These are phyloP conservation scores for Ceratobasidium sp. DNA, from an alignment of 1,284 basidiomycete species.

Conservation along the genomic window DNA sequence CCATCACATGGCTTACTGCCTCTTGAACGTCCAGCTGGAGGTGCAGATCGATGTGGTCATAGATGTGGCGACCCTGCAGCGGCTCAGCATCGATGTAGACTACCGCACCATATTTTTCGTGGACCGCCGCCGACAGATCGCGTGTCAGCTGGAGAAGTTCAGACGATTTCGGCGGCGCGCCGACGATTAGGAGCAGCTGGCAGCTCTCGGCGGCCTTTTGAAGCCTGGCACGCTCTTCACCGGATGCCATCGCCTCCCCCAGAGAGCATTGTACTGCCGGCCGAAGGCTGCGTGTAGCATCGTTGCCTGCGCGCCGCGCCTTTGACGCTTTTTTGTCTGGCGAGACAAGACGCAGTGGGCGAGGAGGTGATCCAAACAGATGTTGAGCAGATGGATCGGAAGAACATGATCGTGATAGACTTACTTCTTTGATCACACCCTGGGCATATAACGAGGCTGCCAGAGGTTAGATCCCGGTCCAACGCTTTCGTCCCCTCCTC, in stretches of 20 bases:
- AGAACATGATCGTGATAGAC: neutral
- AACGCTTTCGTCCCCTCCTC: neutral
- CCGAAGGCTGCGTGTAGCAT: neutral
- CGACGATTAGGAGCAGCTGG: conserved; percentile 31
- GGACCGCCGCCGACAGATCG: neutral
- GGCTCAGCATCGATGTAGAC: neutral
- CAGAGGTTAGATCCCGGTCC: neutral
- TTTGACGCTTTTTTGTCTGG: conserved; percentile 8
- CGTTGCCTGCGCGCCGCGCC: neutral
- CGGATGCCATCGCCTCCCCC: neutral
- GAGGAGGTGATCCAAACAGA: neutral
- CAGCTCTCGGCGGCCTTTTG: neutral
- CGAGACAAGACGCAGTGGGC: neutral
- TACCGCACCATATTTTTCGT: conserved; percentile 12
- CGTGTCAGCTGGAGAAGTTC: neutral
- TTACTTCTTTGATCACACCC: neutral
- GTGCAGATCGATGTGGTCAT: conserved; percentile 20
- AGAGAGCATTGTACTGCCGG: neutral
- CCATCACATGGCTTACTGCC: neutral
- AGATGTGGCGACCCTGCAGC: neutral
- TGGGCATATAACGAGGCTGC: neutral
- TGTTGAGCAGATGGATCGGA: neutral
- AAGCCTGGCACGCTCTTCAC: neutral
- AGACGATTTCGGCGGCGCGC: neutral
- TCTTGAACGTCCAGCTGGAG: neutral